Evolutionary conservation across 768 basidiomycete species (phyloP).

Genomic region (Arthromyces matolae): DNA sequence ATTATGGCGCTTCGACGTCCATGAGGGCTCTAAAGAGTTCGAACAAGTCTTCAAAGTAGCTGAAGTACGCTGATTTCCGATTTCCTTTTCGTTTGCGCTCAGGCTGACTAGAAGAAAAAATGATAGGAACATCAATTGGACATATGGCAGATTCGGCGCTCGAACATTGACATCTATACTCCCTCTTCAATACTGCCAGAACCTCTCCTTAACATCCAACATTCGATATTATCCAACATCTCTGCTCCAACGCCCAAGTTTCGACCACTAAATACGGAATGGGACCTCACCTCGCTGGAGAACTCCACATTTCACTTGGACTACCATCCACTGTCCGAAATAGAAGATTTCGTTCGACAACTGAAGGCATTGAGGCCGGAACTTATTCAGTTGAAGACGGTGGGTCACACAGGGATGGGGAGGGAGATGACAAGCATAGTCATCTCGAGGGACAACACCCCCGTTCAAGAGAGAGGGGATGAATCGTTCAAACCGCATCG

Average conservation of each 20-base stretch:
- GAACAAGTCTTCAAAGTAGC: slow-evolving; percentile 10
- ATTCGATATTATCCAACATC: slow-evolving; percentile 12
- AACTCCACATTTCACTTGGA: slow-evolving; percentile 38
- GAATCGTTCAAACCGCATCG: slow-evolving; percentile 6
- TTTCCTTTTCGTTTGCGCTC: background rate
- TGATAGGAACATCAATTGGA: slow-evolving; percentile 42
- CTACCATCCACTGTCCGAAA: slow-evolving; percentile 57
- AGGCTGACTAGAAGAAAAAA: slow-evolving; percentile 1
- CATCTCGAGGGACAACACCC: slow-evolving; percentile 34
- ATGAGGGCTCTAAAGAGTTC: slow-evolving; percentile 1
- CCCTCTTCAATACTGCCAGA: slow-evolving; percentile 7
- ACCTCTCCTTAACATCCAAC: slow-evolving; percentile 14
- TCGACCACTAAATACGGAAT: slow-evolving; percentile 16
- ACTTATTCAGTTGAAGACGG: slow-evolving; percentile 36
- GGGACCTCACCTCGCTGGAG: slow-evolving; percentile 30
- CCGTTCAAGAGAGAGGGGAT: slow-evolving; percentile 5
- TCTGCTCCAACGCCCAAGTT: slow-evolving; percentile 8
- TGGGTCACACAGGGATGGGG: slow-evolving; percentile 59
- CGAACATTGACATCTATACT: slow-evolving; percentile 48
- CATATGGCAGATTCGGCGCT: slow-evolving; percentile 45
- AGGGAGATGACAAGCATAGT: slow-evolving; percentile 54
- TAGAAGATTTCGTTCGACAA: slow-evolving; percentile 48
- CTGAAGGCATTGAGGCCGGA: slow-evolving; percentile 45
- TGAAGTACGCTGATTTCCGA: slow-evolving; percentile 5
- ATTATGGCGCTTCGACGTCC: slow-evolving; percentile 19